A percentile compares a stretch with the other conserved stretches of the same genome.
Evolutionary conservation across 495 filamentous ascomycete genomes (phyloP).

Genomic region (Penicillium roqueforti): DNA sequence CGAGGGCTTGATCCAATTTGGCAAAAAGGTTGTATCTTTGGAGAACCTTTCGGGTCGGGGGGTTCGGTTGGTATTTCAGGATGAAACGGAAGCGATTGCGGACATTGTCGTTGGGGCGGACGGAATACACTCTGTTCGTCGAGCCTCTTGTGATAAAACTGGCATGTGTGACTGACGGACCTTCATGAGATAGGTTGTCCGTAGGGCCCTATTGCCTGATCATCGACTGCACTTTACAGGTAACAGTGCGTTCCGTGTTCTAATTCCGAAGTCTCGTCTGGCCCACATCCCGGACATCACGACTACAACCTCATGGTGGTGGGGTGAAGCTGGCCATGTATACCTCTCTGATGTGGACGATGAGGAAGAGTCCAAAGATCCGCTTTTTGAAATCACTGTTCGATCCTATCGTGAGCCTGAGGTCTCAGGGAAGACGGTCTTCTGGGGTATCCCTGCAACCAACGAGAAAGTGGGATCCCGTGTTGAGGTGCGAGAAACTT

Average conservation of each 20-base stretch:
- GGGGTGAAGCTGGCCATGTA: slow-evolving; percentile 39
- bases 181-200: not conserved
- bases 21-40: slow-evolving; percentile 34
- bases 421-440: slow-evolving; percentile 32
- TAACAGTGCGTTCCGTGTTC: slow-evolving; percentile 37
- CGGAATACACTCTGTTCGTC: slow-evolving; percentile 48
- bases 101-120: slow-evolving; percentile 52
- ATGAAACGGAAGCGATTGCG: slow-evolving; percentile 31
- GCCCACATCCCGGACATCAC: slow-evolving; percentile 35
- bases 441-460: slow-evolving; percentile 44
- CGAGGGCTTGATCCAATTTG: slow-evolving; percentile 33
- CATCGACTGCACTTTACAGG: slow-evolving; percentile 39
- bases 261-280: slow-evolving; percentile 25
- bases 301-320: slow-evolving; percentile 43
- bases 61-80: slow-evolving; percentile 29
- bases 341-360: slow-evolving; percentile 44
- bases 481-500: slow-evolving; percentile 30
- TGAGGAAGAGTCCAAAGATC: slow-evolving; percentile 12
- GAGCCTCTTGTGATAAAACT: not conserved
- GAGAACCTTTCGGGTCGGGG: slow-evolving; percentile 25
- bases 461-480: slow-evolving; percentile 30
- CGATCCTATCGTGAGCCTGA: slow-evolving; percentile 21
- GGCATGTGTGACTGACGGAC: not conserved
- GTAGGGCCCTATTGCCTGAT: slow-evolving; percentile 21
- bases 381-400: slow-evolving; percentile 24